Evolutionary conservation across 345 rosid species (phyloP).

Genomic region (Anacardium occidentale): DNA sequence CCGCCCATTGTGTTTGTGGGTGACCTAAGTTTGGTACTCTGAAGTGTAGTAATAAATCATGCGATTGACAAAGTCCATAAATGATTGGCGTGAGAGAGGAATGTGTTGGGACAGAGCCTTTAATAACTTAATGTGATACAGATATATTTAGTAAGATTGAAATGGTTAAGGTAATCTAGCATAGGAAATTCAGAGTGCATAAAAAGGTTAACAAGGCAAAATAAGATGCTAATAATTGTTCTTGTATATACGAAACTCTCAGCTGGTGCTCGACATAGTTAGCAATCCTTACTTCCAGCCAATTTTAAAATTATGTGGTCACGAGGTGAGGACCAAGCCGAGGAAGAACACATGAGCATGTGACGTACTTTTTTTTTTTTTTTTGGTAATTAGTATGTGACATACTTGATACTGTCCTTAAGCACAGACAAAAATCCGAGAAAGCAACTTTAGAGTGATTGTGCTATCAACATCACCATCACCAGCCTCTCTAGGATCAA

Average conservation of each 20-base stretch:
- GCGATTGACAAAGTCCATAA: no score
- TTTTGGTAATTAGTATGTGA: conserved; percentile 92
- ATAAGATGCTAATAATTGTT: conserved; percentile 14
- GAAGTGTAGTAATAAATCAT: no score
- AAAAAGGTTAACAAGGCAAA: neutral
- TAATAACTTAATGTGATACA: no score
- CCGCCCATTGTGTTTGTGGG: no score
- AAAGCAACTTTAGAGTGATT: conserved; percentile 66
- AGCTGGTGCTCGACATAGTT: conserved; percentile 4
- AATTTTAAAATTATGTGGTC: conserved; percentile 41
- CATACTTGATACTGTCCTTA: conserved; percentile 80
- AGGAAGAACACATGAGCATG: conserved; percentile 87
- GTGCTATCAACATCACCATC: conserved; percentile 71
- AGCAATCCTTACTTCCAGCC: conserved; percentile 5
- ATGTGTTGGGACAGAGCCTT: no score
- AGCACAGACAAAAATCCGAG: conserved; percentile 95
- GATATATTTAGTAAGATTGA: neutral
- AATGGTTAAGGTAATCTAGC: neutral
- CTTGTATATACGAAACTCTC: conserved; percentile 39
- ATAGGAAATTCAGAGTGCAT: neutral
- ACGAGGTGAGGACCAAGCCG: conserved; percentile 69
- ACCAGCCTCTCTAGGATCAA: conserved; percentile 91
- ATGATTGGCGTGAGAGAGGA: no score
- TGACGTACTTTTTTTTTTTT: conserved; percentile 96
- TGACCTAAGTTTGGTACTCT: no score